Base-by-base conservation (phyloP, 2,329 filamentous ascomycete genomes). In the Lachnellula occidentalis region DNA sequence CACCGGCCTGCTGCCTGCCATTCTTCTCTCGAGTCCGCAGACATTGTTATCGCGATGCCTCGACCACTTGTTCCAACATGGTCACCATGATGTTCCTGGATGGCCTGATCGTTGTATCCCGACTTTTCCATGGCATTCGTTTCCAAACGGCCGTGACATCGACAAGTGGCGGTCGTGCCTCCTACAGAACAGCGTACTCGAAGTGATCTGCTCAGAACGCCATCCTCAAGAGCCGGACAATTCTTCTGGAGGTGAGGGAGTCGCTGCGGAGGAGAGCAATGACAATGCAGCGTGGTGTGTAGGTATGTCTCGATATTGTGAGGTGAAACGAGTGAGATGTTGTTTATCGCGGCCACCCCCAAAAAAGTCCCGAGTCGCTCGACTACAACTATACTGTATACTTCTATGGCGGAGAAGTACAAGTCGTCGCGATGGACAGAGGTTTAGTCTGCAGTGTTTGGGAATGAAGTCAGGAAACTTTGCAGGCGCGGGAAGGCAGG, bases 51-150 rank as follows among this genome's bases (percentile, higher is more conserved):
- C 50, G 51, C 52, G 53, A 53, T 55, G 39, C 56, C 14, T 31
- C 21, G 48, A 51, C 31, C 24, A 34, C 36, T 45, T 11, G 48
- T 45, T 53, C 52, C 48, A 53, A 54, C 60, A 65, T 63, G 55
- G 54, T 66, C 58, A 59, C 57, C 47, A 43, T 59, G 21, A 31
- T 36, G 51, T 56, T 64, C 48, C 52, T 56, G 55, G 45, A 60
- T 58, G 58, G 61, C 60, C 62, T 58, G 55, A 57, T 55, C 21
- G 43, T 52, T 48, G 54, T 48, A 47, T 57, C 48, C 57, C 58
- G 57, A 60, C 50, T 56, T 58, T 61, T 63, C 63, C 64, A 66
- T 64, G 56, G 62, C 64, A 65, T 62, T 56, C 34, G 45, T 61
- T 46, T 48, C 50, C 54, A 51, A 59, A 48, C 49, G 21, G 56